Percentiles rank a stretch among this genome's conserved stretches.
These are phyloP conservation scores for Aphanomyces euteiches DNA, from an alignment of 352 stramenopile species.

Conservation along the genomic window DNA sequence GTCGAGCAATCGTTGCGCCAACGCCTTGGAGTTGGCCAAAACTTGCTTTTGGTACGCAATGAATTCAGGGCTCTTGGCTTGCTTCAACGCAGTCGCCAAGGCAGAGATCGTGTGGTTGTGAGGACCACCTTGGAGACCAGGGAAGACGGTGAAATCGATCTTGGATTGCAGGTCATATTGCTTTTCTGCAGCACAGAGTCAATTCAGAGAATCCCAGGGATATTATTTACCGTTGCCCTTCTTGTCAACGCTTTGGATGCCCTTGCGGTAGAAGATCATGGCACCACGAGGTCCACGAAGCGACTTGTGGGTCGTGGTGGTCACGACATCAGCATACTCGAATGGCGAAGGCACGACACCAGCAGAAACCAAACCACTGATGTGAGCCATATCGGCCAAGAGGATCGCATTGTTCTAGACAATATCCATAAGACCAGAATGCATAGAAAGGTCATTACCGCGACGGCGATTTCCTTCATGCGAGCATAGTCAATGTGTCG, in stretches of 20 bases:
- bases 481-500: constrained; percentile 98
- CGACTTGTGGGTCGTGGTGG: constrained; percentile 99
- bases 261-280: constrained; percentile 99
- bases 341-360: constrained; percentile 97
- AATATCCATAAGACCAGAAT: background rate
- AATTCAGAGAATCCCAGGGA: background rate
- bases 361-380: constrained; percentile 96
- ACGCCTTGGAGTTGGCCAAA: constrained; percentile 84
- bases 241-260: constrained; percentile 89
- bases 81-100: constrained; percentile 95
- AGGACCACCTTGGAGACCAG: constrained; percentile 96
- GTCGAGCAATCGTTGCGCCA: constrained; percentile 85
- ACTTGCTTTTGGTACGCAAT: constrained; percentile 98
- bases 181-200: constrained; percentile 39
- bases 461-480: constrained; percentile 94
- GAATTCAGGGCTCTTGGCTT: constrained; percentile 93
- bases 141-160: constrained; percentile 99
- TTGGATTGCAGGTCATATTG: constrained; percentile 97
- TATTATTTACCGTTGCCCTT: constrained; percentile 86
- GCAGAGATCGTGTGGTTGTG: constrained; percentile 99
- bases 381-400: constrained; percentile 99
- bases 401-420: constrained; percentile 91
- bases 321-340: constrained; percentile 98
- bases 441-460: constrained; percentile 31
- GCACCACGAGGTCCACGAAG: constrained; percentile 96